These are phyloP conservation scores for Podila horticola DNA, from an alignment of 192 early-diverging fungal genomes.

Conservation along the genomic window DNA sequence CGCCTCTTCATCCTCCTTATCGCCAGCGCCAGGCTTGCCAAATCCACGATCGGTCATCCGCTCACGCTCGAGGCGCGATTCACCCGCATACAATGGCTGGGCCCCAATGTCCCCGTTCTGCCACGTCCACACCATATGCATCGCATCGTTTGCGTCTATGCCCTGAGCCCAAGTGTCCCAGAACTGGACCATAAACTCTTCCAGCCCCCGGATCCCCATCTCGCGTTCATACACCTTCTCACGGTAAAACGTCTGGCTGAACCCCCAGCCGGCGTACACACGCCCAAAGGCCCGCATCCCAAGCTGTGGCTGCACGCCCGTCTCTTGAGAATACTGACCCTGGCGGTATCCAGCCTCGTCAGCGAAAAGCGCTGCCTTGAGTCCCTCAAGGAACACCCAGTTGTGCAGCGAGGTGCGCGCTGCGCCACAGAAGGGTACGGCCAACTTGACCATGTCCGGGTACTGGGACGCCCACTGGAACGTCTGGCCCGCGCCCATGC, in stretches of 20 bases:
- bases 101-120: slow-evolving; percentile 25
- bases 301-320: slow-evolving; percentile 7
- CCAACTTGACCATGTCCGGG: slow-evolving; percentile 24
- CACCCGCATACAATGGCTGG: slow-evolving; percentile 21
- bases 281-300: slow-evolving; percentile 24
- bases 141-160: slow-evolving; percentile 29
- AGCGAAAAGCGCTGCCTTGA: slow-evolving; percentile 17
- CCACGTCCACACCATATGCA: slow-evolving; percentile 42
- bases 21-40: slow-evolving; percentile 18
- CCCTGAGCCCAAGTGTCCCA: slow-evolving; percentile 30
- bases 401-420: slow-evolving; percentile 27
- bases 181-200: slow-evolving; percentile 20
- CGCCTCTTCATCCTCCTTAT: slow-evolving; percentile 14
- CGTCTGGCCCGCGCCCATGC: slow-evolving; percentile 23
- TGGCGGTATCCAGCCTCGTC: slow-evolving; percentile 19
- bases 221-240: slow-evolving; percentile 33
- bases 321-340: slow-evolving; percentile 19
- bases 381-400: slow-evolving; percentile 30
- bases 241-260: slow-evolving; percentile 37
- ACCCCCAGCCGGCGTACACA: slow-evolving; percentile 31
- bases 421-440: slow-evolving; percentile 27
- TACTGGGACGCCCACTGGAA: slow-evolving; percentile 40
- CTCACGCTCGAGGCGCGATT: background rate
- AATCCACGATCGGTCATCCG: slow-evolving; percentile 3
- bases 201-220: slow-evolving; percentile 7